Base-by-base conservation (phyloP, 768 basidiomycete genomes). In the Termitomyces heimii region DNA sequence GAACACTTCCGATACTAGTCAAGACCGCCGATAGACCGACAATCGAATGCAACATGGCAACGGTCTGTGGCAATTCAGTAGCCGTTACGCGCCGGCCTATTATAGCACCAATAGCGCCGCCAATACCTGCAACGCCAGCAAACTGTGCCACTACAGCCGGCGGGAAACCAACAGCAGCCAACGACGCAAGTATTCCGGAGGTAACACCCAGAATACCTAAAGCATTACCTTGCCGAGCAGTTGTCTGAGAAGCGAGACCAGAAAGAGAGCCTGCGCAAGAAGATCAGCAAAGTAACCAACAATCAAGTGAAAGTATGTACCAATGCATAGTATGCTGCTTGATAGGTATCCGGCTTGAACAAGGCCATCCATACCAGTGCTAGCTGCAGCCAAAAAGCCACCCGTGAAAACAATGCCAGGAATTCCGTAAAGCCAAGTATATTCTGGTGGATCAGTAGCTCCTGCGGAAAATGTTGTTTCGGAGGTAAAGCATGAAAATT, bases 11-110 rank as follows among this genome's bases (percentile, higher is more conserved):
- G 40, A 93, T 87, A 54, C 86, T 89, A 16, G 92, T 94, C 64
- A 94, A 73, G 18, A 94, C 92, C 0, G 92, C 92, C 2, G 92
- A 92, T 29, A 94, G 81, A 70, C 92, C 92, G 52, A 94, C 92
- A 32, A 94, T 92, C 34, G 88, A 91, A 67, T 94, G 92, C 56
- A 94, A 73, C 54, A 92, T 85, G 1, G 86, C 82, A 5, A 83
- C 80, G 57, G 78, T 89, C 68, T 94, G 92, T 8, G 92, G 92
- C 35, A 94, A 78, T 66, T 94, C 93, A 18, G 91, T 94, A 3
- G 89, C 88, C 16, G 89, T 92, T 46, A 94, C 89, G 22, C 92
- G 83, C 32, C 91, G 77, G 37, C 92, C 92, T 59, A 94, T 82
- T 61, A 89, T 71, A 13, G 86, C 69, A 10, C 92, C 92, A 28